phyloP scores from a whole-genome alignment of 371 early-diverging fungal genomes.

The Funneliformis caledonium region DNA sequence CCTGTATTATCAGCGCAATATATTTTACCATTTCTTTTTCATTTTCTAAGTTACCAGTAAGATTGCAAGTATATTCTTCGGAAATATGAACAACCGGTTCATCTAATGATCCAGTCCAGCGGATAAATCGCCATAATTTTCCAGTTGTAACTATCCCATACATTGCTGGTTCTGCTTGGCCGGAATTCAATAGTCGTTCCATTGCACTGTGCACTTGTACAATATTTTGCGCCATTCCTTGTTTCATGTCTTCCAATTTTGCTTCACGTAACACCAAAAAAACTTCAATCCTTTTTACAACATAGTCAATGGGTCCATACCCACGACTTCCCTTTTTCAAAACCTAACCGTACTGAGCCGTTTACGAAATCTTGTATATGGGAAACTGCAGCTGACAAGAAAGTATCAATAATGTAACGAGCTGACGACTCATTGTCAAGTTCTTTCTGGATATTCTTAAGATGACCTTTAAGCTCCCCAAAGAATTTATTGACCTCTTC shows the following conservation, averaged over 20 bases:
- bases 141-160: constrained; percentile 36
- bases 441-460: background rate
- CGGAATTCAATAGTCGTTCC: background rate
- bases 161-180: constrained; percentile 4
- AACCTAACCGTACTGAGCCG: background rate
- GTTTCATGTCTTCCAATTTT: constrained; percentile 3
- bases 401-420: background rate
- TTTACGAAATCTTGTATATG: constrained; percentile 6
- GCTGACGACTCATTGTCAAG: background rate
- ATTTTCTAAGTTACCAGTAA: constrained; percentile 13
- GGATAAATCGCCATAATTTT: constrained; percentile 27
- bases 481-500: constrained; percentile 3
- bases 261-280: constrained; percentile 5
- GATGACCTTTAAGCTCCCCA: background rate
- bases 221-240: constrained; percentile 29
- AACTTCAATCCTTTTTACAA: constrained; percentile 5
- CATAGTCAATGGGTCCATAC: constrained; percentile 24
- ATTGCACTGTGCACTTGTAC: constrained; percentile 33
- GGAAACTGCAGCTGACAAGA: background rate
- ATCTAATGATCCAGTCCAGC: constrained; percentile 33
- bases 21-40: constrained; percentile 25
- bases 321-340: constrained; percentile 23
- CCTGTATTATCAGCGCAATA: constrained; percentile 29
- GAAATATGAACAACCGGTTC: constrained; percentile 26
- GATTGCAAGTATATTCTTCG: constrained; percentile 9